Conservation (phyloP, 1,284 basidiomycete species). For the Fomitopsis betulina region DNA sequence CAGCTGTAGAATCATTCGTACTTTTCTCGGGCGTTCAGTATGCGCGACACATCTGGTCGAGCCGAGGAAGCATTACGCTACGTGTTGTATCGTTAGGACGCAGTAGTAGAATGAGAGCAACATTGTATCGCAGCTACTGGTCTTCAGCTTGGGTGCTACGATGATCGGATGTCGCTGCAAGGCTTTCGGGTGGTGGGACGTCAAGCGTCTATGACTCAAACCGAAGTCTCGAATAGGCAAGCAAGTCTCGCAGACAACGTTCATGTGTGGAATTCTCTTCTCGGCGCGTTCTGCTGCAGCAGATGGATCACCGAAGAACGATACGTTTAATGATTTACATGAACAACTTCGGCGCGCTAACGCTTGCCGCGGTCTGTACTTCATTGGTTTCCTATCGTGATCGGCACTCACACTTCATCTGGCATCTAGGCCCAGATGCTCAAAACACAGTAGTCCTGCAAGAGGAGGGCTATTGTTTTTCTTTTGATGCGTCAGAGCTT, state of each 20-base stretch:
- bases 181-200: background rate
- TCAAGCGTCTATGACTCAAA: background rate
- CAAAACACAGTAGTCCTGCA: conserved; percentile 29
- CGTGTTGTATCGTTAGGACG: conserved; percentile 11
- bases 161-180: background rate
- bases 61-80: conserved; percentile 3
- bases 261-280: conserved; percentile 50
- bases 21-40: conserved; percentile 3
- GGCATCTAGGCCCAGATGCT: conserved; percentile 56
- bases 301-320: conserved; percentile 6
- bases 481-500: conserved; percentile 77
- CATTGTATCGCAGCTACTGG: background rate
- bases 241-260: conserved; percentile 8
- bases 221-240: conserved; percentile 2
- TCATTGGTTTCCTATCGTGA: background rate
- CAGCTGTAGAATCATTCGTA: conserved; percentile 5
- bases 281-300: conserved; percentile 10
- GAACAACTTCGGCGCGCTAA: conserved; percentile 39
- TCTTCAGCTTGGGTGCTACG: background rate
- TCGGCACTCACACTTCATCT: too few relatives aligned
- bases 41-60: background rate
- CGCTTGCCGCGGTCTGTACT: conserved; percentile 41
- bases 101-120: conserved; percentile 1
- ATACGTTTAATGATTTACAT: conserved; percentile 25
- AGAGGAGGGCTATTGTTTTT: conserved; percentile 26